phyloP scores from a whole-genome alignment of 129 eudicot genomes.

The Flaveria trinervia region DNA sequence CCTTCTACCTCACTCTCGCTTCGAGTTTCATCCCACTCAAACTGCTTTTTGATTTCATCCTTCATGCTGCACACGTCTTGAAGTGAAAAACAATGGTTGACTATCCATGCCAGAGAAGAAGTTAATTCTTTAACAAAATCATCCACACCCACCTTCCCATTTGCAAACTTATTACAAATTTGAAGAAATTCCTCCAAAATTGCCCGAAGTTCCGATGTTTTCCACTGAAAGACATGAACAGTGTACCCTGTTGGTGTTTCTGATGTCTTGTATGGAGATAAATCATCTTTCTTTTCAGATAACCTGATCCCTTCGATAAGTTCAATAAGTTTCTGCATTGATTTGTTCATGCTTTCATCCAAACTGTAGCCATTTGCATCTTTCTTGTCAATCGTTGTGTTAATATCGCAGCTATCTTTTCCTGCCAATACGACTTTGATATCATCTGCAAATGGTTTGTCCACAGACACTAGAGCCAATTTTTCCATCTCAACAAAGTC shows the following conservation, averaged over 20 bases:
- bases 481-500: conserved; percentile 96
- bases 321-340: conserved; percentile 58
- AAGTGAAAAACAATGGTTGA: conserved; percentile 84
- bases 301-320: conserved; percentile 64
- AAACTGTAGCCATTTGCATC: conserved; percentile 24
- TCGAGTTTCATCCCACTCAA: conserved; percentile 74
- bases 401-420: conserved; percentile 5
- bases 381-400: conserved; percentile 9
- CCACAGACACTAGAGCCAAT: conserved; percentile 59
- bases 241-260: conserved; percentile 52
- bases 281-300: conserved; percentile 30
- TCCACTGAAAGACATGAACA: conserved; percentile 84
- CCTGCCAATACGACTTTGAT: conserved; percentile 42
- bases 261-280: conserved; percentile 34
- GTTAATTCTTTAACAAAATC: conserved; percentile 62
- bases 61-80: conserved; percentile 87
- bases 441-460: conserved; percentile 47
- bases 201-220: conserved; percentile 61
- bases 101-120: conserved; percentile 66
- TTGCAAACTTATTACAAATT: conserved; percentile 49
- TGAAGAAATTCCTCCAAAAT: conserved; percentile 53
- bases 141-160: conserved; percentile 56
- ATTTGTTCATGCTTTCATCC: conserved; percentile 36
- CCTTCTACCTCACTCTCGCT: conserved; percentile 65
- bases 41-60: conserved; percentile 61